A percentile compares a stretch with the other conserved stretches of the same genome.
phyloP scores from a whole-genome alignment of 257 asterid species.

The Paraleonurus japonicus region DNA sequence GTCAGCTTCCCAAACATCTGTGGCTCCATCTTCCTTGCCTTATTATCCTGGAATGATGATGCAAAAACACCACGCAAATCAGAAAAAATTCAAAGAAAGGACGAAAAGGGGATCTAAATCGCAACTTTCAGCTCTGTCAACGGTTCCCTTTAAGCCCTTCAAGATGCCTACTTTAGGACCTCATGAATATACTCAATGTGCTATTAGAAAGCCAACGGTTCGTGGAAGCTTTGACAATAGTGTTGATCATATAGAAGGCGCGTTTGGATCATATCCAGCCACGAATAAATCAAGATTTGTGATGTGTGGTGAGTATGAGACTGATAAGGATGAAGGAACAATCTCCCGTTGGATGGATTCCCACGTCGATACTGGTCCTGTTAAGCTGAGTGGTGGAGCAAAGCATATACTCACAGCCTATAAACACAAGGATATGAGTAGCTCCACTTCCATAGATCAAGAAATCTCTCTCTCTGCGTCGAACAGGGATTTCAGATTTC shows the following conservation, averaged over 20 bases:
- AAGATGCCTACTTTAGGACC: constrained; percentile 37
- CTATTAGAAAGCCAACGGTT: constrained; percentile 21
- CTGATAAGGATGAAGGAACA: constrained; percentile 16
- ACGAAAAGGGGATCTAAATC: constrained; percentile 26
- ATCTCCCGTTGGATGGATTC: constrained; percentile 21
- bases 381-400: constrained; percentile 43
- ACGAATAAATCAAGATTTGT: constrained; percentile 16
- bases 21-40: constrained; percentile 32
- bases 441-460: constrained; percentile 31
- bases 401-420: constrained; percentile 44
- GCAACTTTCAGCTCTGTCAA: constrained; percentile 33
- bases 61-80: constrained; percentile 30
- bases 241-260: constrained; percentile 17
- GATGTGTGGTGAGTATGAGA: constrained; percentile 27
- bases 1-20: constrained; percentile 27
- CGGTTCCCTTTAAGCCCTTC: constrained; percentile 29
- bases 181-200: constrained; percentile 32
- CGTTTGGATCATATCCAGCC: constrained; percentile 29
- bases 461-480: constrained; percentile 29
- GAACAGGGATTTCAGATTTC: constrained; percentile 24
- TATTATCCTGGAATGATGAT: constrained; percentile 27
- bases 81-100: constrained; percentile 27
- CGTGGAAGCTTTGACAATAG: constrained; percentile 20
- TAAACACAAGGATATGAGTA: constrained; percentile 33
- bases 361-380: constrained; percentile 31